Evolutionary conservation across 2,329 filamentous ascomycete genomes (phyloP).

Genomic region (Aspergillus sclerotialis): DNA sequence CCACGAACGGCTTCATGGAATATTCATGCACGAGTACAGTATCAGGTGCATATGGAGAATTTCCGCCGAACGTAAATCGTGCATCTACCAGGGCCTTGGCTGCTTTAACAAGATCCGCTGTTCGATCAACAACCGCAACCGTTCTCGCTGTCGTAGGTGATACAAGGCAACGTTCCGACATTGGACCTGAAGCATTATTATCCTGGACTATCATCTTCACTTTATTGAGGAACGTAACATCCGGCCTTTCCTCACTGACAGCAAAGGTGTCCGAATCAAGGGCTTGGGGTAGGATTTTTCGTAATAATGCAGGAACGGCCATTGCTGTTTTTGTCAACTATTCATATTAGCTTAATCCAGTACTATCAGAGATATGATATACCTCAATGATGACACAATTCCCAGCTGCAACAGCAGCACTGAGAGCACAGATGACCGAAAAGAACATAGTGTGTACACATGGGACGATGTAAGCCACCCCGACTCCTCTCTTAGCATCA

Average conservation of each 20-base stretch:
- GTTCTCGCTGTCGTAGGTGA: conserved; percentile 27
- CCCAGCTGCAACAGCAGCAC: conserved; percentile 44
- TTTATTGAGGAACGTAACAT: conserved; percentile 20
- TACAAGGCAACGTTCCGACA: conserved; percentile 12
- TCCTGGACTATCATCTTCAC: conserved; percentile 11
- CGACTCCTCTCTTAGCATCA: conserved; percentile 8
- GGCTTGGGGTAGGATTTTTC: conserved; percentile 17
- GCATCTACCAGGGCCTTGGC: conserved; percentile 49
- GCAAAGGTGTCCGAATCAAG: conserved; percentile 46
- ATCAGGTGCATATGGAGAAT: conserved; percentile 56
- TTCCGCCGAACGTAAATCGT: conserved; percentile 49
- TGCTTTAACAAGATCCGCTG: conserved; percentile 47
- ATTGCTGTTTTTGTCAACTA: conserved; percentile 20
- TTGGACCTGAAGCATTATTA: background rate
- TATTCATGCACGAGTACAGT: conserved; percentile 60
- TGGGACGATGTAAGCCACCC: conserved; percentile 42
- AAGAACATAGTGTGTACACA: conserved; percentile 44
- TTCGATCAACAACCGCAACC: conserved; percentile 56
- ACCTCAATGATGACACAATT: conserved; percentile 48
- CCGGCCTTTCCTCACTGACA: conserved; percentile 29
- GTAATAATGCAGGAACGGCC: conserved; percentile 15
- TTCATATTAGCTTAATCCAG: conserved; percentile 1
- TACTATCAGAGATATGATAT: background rate
- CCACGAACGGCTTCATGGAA: conserved; percentile 48
- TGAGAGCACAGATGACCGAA: conserved; percentile 37